These are phyloP conservation scores for Plenodomus biglobosus DNA, from an alignment of 2,329 filamentous ascomycete genomes.

Conservation along the genomic window DNA sequence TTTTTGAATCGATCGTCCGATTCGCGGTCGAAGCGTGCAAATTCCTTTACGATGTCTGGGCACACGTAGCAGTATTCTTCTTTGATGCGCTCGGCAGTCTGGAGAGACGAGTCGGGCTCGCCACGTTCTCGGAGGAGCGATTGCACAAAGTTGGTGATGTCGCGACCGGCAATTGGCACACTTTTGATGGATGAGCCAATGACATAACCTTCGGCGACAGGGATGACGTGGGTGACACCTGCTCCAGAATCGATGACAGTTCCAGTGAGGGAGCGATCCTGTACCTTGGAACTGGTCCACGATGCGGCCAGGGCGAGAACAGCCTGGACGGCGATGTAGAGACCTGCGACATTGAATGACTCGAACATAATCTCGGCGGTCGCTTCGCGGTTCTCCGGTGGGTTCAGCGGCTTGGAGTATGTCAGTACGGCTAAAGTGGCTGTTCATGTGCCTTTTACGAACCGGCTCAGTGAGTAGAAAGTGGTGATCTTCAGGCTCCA, in stretches of 20 bases:
- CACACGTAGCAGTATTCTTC: conserved; percentile 98
- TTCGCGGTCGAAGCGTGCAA: conserved; percentile 89
- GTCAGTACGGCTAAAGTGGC: conserved; percentile 12
- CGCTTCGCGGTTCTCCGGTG: conserved; percentile 97
- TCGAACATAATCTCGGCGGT: conserved; percentile 99
- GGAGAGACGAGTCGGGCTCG: conserved; percentile 93
- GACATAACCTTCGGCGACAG: conserved; percentile 96
- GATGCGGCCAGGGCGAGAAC: conserved; percentile 95
- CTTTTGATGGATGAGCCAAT: conserved; percentile 99
- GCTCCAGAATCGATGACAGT: conserved; percentile 99
- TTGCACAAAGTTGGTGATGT: conserved; percentile 99
- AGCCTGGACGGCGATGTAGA: conserved; percentile 98
- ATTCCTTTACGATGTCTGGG: conserved; percentile 98
- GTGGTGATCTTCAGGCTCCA: conserved; percentile 98
- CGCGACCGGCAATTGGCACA: conserved; percentile 94
- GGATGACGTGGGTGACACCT: conserved; percentile 98
- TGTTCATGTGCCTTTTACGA: conserved; percentile 44
- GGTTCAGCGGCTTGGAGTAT: conserved; percentile 78
- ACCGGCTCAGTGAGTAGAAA: conserved; percentile 97
- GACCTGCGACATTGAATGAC: conserved; percentile 97
- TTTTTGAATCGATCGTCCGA: conserved; percentile 81
- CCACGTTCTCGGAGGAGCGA: conserved; percentile 92
- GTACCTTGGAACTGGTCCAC: conserved; percentile 98
- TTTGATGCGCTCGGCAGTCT: conserved; percentile 97
- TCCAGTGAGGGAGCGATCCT: conserved; percentile 91